Evolutionary conservation across 441 rosid genomes (phyloP), one percentile per base, ranked within the genome.

Genomic region (Populus hybrid): DNA sequence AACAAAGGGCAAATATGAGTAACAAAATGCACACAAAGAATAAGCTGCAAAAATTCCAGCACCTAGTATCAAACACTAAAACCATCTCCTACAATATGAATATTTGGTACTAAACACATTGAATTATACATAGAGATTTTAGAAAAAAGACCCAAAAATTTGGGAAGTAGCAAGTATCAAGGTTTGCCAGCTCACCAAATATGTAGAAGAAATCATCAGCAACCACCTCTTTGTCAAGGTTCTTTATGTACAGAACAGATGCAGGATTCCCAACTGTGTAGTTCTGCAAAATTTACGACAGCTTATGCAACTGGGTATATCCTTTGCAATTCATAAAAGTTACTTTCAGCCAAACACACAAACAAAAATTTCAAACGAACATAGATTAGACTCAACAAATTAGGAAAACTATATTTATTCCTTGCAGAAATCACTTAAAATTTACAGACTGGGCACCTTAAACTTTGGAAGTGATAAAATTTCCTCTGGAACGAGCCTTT

Each of bases 391-490:
- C 20, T 69, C 45, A 20, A 68, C 8, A 53, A 76, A 76, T 45
- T 6, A 76, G 18, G 69, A 36, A 24, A 45, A 64, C 26, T 16
- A 16, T 18, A 7, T 28, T 23, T 7, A 68, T 16, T 31, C 42
- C 23, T 24, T 21, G 28, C 68, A 24, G 64, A 31, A 38, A 50
- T 45, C 35, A 69, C 24, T 50, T 26, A 53, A 59, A 35, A 29
- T 33, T 76, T 33, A 28, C 29, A 42, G 73, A 42, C 65, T 33
- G 21, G 12, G 64, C 85, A 94, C 99, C 99, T 96, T 96, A 81
- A 96, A 94, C 93, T 89, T 89, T 66, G 99, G 98, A 78, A 96
- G 92, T 20, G 97, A 93, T 63, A 96, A 83, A 84, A 96, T 93
- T 83, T 96, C 97, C 82, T 94, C 97, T 29, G 95, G 92, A 70